Percentiles rank a stretch among this genome's conserved stretches.
phyloP scores from a whole-genome alignment of 306 rosid genomes.

The Boehmeria nivea region DNA sequence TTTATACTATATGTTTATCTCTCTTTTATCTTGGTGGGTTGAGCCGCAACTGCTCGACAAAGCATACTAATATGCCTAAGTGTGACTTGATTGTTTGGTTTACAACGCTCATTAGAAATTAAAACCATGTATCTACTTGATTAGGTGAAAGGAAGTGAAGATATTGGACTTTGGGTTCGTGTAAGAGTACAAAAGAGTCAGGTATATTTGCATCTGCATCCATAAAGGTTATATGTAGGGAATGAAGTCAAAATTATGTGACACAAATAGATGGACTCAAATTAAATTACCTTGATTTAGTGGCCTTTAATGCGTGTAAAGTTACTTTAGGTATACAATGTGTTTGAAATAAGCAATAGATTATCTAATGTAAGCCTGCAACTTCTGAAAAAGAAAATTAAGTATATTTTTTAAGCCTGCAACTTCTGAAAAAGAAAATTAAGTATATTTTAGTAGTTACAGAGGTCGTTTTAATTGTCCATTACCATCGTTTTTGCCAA shows the following conservation, averaged over 20 bases:
- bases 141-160: constrained; percentile 97
- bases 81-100: constrained; percentile 9
- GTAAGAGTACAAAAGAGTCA: constrained; percentile 96
- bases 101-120: no score
- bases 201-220: constrained; percentile 36
- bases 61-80: constrained; percentile 15
- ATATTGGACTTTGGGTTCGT: constrained; percentile 84
- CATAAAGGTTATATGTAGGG: neutral
- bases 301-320: neutral
- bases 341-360: no score
- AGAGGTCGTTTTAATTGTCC: constrained; percentile 1
- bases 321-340: neutral
- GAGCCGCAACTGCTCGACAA: neutral
- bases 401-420: no score
- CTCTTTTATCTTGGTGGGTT: neutral
- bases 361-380: no score
- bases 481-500: constrained; percentile 8
- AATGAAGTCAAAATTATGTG: no score
- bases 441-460: no score
- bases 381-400: no score
- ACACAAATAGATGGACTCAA: no score
- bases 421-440: no score
- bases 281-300: no score
- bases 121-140: constrained; percentile 20
- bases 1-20: neutral